These are phyloP conservation scores for Amanita molliuscula DNA, from an alignment of 768 basidiomycete genomes.

Conservation along the genomic window DNA sequence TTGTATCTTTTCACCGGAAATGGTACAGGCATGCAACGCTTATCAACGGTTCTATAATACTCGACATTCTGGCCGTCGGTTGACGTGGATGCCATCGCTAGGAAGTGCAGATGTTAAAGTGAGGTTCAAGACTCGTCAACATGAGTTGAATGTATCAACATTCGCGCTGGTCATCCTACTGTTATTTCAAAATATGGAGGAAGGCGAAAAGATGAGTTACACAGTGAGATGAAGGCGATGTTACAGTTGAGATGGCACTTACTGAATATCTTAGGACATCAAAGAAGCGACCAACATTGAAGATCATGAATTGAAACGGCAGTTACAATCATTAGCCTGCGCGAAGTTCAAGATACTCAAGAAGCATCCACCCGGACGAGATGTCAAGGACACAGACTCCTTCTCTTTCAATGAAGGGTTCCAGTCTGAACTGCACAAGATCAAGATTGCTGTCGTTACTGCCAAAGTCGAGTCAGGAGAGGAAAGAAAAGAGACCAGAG, in stretches of 20 bases:
- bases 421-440: constrained; percentile 69
- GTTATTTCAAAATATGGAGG: constrained; percentile 66
- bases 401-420: constrained; percentile 90
- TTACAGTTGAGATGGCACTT: background rate
- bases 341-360: constrained; percentile 88
- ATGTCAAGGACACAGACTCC: constrained; percentile 62
- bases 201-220: constrained; percentile 68
- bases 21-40: constrained; percentile 56
- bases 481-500: constrained; percentile 85
- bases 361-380: constrained; percentile 84
- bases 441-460: constrained; percentile 88
- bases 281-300: constrained; percentile 64
- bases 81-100: constrained; percentile 87
- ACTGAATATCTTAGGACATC: constrained; percentile 55
- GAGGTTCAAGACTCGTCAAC: constrained; percentile 65
- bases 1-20: constrained; percentile 57
- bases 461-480: constrained; percentile 79
- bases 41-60: constrained; percentile 89
- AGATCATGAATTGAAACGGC: constrained; percentile 75
- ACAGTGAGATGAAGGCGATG: constrained; percentile 34
- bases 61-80: constrained; percentile 78
- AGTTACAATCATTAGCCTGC: constrained; percentile 92
- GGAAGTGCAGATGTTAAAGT: constrained; percentile 88
- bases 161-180: constrained; percentile 80
- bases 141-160: constrained; percentile 91